These are phyloP conservation scores for Paratinospora sagittata DNA, from an alignment of 164 flowering plant species.

Conservation along the genomic window DNA sequence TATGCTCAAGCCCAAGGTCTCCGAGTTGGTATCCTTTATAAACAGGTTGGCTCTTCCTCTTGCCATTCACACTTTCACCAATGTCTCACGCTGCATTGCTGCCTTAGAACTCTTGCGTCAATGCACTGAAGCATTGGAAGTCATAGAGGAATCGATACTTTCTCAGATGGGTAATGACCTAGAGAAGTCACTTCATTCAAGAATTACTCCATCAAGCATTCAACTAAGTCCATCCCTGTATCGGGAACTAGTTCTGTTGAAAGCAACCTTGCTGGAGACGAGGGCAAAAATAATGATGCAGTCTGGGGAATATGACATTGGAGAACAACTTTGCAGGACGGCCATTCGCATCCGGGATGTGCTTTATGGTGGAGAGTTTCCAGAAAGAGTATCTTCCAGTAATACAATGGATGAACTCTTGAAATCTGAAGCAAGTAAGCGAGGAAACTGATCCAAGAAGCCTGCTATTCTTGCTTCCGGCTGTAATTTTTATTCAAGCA, in stretches of 20 bases:
- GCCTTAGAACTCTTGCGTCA: constrained; percentile 13
- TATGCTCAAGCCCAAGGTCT: constrained; percentile 16
- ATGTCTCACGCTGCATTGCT: constrained; percentile 10
- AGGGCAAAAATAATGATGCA: constrained; percentile 13
- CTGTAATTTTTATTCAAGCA: neutral
- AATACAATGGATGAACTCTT: constrained; percentile 6
- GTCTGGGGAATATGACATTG: constrained; percentile 13
- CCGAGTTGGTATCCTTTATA: constrained; percentile 15
- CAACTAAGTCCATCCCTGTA: constrained; percentile 5
- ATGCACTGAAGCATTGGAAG: constrained; percentile 13
- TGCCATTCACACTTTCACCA: constrained; percentile 3
- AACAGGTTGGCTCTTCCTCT: constrained; percentile 14
- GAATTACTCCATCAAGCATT: neutral
- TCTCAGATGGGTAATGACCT: neutral
- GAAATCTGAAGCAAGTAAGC: constrained; percentile 7
- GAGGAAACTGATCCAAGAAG: neutral
- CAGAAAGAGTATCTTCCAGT: neutral
- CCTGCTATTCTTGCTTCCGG: neutral
- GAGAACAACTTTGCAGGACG: constrained; percentile 5
- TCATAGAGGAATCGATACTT: constrained; percentile 6
- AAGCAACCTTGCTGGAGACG: constrained; percentile 11
- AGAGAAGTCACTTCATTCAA: constrained; percentile 3
- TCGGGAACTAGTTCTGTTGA: constrained; percentile 10
- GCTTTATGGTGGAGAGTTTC: constrained; percentile 7
- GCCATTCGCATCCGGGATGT: constrained; percentile 11